Evolutionary conservation across 2,329 filamentous ascomycete genomes (phyloP), one percentile per base, ranked within the genome.

Genomic region (Metarhizium anisopliae): DNA sequence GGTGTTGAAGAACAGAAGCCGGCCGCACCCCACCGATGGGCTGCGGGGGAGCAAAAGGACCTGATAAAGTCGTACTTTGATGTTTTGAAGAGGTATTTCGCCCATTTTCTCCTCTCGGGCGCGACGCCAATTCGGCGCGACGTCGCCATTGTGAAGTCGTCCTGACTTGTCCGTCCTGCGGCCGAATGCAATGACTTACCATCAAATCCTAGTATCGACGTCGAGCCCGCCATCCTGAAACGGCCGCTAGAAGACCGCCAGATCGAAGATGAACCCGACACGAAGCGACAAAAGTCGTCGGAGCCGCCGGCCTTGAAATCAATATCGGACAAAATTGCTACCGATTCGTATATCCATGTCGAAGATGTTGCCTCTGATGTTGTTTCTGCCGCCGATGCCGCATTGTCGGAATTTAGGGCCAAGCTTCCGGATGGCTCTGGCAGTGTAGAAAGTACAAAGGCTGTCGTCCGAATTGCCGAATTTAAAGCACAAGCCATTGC

Each of bases 351-450:
- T 65, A 75, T 76, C 30, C 78, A 80, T 59, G 71, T 91, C 49
- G 85, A 88, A 32, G 83, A 87, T 59, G 74, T 89, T 47, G 80
- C 87, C 16, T 68, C 76, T 53, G 84, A 86, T 59, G 67, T 86
- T 47, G 72, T 77, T 62, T 64, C 71, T 35, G 74, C 74, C 59
- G 72, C 79, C 61, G 67, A 77, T 59, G 68, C 77, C 60, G 75
- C 78, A 40, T 63, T 81, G 49, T 72, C 72, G 35, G 75, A 81
- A 50, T 67, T 83, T 32, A 71, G 76, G 29, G 52, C 59, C 25
- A 59, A 61, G 56, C 61, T 71, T 30, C 64, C 68, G 4, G 68
- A 69, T 50, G 58, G 59, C 16, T 59, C 61, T 25, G 64, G 67
- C 49, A 61, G 66, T 45, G 63, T 59, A 7, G 59, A 62, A 5